These are phyloP conservation scores for Staphylotrichum longicolle DNA, from an alignment of 495 filamentous ascomycete species.

Conservation along the genomic window DNA sequence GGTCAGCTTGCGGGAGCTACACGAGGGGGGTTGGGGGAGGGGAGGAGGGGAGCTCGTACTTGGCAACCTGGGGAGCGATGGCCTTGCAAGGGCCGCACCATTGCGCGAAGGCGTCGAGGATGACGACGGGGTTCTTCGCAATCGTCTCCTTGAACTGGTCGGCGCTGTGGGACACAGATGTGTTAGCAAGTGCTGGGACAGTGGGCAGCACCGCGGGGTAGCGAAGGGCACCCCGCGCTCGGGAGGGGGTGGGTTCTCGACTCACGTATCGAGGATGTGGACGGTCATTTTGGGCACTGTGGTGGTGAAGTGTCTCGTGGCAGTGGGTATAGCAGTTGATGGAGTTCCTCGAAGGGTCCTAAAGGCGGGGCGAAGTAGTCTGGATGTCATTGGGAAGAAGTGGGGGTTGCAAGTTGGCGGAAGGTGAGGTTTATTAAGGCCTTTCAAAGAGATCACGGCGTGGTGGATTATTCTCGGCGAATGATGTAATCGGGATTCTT, in stretches of 20 bases:
- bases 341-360: slow-evolving; percentile 19
- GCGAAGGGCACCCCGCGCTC: slow-evolving; percentile 2
- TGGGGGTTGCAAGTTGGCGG: background rate
- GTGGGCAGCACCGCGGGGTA: slow-evolving; percentile 15
- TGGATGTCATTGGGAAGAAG: slow-evolving; percentile 28
- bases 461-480: slow-evolving; percentile 19
- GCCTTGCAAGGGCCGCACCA: slow-evolving; percentile 98
- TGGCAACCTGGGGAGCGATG: slow-evolving; percentile 71
- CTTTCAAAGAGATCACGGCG: background rate
- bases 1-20: too few species aligned
- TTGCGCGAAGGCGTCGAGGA: slow-evolving; percentile 82
- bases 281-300: slow-evolving; percentile 46
- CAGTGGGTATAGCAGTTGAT: slow-evolving; percentile 6
- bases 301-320: slow-evolving; percentile 42
- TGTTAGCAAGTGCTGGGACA: slow-evolving; percentile 1
- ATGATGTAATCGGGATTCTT: slow-evolving; percentile 24
- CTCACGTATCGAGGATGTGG: slow-evolving; percentile 44
- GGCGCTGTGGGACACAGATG: slow-evolving; percentile 48
- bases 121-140: slow-evolving; percentile 55
- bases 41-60: slow-evolving; percentile 32
- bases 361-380: slow-evolving; percentile 26
- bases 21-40: background rate
- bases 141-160: slow-evolving; percentile 60
- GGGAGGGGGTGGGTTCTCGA: slow-evolving; percentile 10
- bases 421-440: slow-evolving; percentile 16